These are phyloP conservation scores for Omphalotus guepiniiformis DNA, from an alignment of 768 basidiomycete species.

Conservation along the genomic window DNA sequence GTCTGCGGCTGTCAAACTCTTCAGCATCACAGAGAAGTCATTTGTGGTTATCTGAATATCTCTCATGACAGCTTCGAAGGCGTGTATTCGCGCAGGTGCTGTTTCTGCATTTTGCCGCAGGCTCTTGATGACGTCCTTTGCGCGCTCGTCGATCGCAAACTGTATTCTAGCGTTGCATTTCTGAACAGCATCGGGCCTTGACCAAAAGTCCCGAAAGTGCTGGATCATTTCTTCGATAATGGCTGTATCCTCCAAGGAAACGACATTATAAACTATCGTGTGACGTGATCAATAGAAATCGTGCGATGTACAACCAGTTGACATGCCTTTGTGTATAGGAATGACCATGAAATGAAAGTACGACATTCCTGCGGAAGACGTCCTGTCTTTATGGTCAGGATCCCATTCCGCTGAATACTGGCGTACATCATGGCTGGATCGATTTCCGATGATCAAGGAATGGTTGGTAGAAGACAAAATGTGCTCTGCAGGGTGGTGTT, in stretches of 20 bases:
- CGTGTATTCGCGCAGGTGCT: not conserved
- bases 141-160: not conserved
- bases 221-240: constrained; percentile 13
- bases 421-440: constrained; percentile 10
- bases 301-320: not conserved
- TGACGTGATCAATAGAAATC: not conserved
- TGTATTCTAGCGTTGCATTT: constrained; percentile 5
- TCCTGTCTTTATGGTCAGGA: constrained; percentile 10
- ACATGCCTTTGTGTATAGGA: constrained; percentile 8
- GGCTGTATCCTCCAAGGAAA: constrained; percentile 5
- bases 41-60: not conserved
- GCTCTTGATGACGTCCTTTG: not conserved
- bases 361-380: constrained; percentile 11
- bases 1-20: not conserved
- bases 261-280: constrained; percentile 11
- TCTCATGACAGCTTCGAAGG: not conserved
- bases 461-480: not conserved
- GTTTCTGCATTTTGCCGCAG: not conserved
- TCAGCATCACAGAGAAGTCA: not conserved
- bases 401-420: constrained; percentile 6
- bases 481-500: not conserved
- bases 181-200: not conserved
- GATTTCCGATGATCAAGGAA: constrained; percentile 12
- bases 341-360: constrained; percentile 14
- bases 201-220: constrained; percentile 11